Evolutionary conservation across 352 stramenopile species (phyloP).

Genomic region (Globisporangium lucens): DNA sequence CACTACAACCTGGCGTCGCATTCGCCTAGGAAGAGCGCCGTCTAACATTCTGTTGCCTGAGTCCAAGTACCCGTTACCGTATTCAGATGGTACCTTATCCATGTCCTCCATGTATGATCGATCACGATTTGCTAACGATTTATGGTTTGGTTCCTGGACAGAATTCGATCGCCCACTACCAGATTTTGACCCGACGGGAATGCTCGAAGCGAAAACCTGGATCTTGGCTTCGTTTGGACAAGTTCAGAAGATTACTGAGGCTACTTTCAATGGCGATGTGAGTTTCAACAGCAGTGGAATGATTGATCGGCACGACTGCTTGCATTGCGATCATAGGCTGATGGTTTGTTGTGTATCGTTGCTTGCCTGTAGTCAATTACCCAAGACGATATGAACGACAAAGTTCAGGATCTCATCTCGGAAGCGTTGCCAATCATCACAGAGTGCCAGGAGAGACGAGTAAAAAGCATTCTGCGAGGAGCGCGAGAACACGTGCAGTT

Average conservation of each 20-base stretch:
- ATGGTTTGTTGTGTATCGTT: not conserved
- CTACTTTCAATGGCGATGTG: constrained; percentile 38
- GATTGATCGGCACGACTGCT: not conserved
- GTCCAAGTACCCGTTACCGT: constrained; percentile 12
- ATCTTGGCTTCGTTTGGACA: constrained; percentile 33
- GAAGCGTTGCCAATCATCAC: constrained; percentile 13
- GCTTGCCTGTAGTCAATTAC: constrained; percentile 1
- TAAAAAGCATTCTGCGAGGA: constrained; percentile 16
- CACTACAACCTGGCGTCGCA: constrained; percentile 25
- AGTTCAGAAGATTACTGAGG: constrained; percentile 21
- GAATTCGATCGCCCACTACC: constrained; percentile 35
- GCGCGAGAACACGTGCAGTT: constrained; percentile 12
- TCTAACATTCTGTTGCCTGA: constrained; percentile 23
- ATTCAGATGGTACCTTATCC: constrained; percentile 8
- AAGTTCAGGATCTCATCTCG: constrained; percentile 16
- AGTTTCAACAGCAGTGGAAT: not conserved
- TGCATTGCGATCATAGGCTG: not conserved
- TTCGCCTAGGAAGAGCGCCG: constrained; percentile 20
- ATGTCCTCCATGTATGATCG: not conserved
- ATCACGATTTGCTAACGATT: not conserved
- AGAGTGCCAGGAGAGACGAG: constrained; percentile 14
- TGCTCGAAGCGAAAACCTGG: constrained; percentile 22
- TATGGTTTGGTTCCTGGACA: constrained; percentile 6
- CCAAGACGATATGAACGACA: constrained; percentile 14
- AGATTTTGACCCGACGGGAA: constrained; percentile 33